These are phyloP conservation scores for Amaranthus cruentus DNA, from an alignment of 148 eudicot genomes.

Conservation along the genomic window DNA sequence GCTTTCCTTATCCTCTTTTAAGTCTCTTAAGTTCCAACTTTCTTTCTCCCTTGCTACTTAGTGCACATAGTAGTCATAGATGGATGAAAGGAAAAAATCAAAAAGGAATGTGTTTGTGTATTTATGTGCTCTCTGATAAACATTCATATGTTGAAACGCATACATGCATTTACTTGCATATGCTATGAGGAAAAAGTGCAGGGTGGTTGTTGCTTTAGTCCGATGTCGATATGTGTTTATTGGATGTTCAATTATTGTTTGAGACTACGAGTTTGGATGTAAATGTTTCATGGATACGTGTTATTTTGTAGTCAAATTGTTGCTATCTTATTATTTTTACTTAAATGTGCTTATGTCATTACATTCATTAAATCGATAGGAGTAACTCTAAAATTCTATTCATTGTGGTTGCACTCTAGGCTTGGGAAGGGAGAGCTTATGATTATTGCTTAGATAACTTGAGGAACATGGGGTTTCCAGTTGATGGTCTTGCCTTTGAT, in stretches of 20 bases:
- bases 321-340: neutral
- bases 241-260: neutral
- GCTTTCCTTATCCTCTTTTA: no score
- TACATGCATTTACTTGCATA: neutral
- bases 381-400: neutral
- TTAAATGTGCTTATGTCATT: neutral
- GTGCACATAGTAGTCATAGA: no score
- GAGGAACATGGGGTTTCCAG: slow-evolving; percentile 82
- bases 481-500: slow-evolving; percentile 95
- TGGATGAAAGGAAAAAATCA: no score
- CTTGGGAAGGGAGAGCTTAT: slow-evolving; percentile 99
- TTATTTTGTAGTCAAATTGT: neutral
- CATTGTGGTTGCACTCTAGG: slow-evolving; percentile 36
- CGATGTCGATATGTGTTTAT: neutral
- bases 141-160: neutral
- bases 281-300: neutral
- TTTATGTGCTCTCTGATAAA: neutral
- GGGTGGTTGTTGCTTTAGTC: neutral
- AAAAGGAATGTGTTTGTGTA: no score
- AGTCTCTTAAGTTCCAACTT: no score
- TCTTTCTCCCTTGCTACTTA: no score
- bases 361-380: neutral
- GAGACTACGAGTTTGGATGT: neutral
- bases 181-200: neutral
- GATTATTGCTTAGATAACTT: slow-evolving; percentile 94